Percentiles rank a stretch among this genome's conserved stretches.
Evolutionary conservation across 352 stramenopile species (phyloP).

Genomic region (Globisporangium splendens): DNA sequence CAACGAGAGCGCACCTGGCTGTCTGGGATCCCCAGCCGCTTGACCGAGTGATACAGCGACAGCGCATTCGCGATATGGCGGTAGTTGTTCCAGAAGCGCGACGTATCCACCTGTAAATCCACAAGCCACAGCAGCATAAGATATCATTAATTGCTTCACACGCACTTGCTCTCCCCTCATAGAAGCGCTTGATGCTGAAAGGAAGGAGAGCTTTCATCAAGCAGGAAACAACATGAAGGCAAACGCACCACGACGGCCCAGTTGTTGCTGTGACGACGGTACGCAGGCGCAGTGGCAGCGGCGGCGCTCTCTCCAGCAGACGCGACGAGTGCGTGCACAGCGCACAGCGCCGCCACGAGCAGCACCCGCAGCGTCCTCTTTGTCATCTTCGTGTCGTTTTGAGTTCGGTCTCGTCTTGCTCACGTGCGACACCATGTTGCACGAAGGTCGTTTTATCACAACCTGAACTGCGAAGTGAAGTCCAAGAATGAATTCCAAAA

Average conservation of each 20-base stretch:
- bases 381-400: too few species aligned
- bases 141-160: too few species aligned
- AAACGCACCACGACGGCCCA: slow-evolving; percentile 76
- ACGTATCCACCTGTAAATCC: slow-evolving; percentile 83
- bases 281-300: slow-evolving; percentile 3
- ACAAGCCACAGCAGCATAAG: background rate
- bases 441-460: too few species aligned
- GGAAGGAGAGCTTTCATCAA: background rate
- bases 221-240: background rate
- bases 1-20: slow-evolving; percentile 62
- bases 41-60: slow-evolving; percentile 93
- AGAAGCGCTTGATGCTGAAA: background rate
- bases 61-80: slow-evolving; percentile 94
- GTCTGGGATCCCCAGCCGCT: slow-evolving; percentile 91
- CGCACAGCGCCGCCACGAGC: slow-evolving; percentile 15
- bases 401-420: too few species aligned
- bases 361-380: slow-evolving; percentile 8
- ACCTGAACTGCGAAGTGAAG: too few species aligned
- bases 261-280: slow-evolving; percentile 82
- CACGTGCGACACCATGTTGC: too few species aligned
- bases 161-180: too few species aligned
- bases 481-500: too few species aligned
- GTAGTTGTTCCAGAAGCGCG: slow-evolving; percentile 98
- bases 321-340: slow-evolving; percentile 4
- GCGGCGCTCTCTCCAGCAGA: too few species aligned